Conservation (phyloP, 768 basidiomycete species). For the Boletus rufocinnamomeus region DNA sequence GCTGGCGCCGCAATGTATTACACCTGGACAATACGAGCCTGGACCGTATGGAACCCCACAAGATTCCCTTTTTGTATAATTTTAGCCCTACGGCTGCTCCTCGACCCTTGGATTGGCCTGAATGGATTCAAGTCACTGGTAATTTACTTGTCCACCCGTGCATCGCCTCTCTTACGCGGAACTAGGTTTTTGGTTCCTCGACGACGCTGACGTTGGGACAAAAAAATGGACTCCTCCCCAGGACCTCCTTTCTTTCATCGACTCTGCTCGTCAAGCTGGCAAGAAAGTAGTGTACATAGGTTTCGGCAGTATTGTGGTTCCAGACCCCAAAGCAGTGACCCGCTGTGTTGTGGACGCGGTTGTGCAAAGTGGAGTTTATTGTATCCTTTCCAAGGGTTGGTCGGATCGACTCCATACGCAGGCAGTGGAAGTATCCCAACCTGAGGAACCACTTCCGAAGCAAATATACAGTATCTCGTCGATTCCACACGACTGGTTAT, state of each 20-base stretch:
- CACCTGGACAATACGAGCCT: conserved; percentile 79
- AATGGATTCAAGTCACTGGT: conserved; percentile 97
- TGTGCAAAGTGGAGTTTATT: conserved; percentile 80
- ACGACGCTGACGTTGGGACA: conserved; percentile 85
- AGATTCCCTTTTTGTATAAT: conserved; percentile 97
- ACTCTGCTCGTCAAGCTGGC: conserved; percentile 65
- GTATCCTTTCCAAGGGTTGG: conserved; percentile 98
- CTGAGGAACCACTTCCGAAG: conserved; percentile 69
- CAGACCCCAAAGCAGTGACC: conserved; percentile 92
- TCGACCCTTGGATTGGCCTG: conserved; percentile 96
- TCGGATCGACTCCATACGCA: conserved; percentile 84
- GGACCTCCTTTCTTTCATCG: conserved; percentile 80
- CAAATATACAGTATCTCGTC: conserved; percentile 85
- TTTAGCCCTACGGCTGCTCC: conserved; percentile 92
- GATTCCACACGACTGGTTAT: conserved; percentile 95
- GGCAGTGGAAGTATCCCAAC: conserved; percentile 55
- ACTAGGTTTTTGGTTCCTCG: conserved; percentile 94
- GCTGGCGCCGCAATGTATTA: conserved; percentile 82
- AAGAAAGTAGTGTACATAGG: conserved; percentile 98
- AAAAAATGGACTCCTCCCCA: conserved; percentile 89
- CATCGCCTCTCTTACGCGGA: conserved; percentile 9
- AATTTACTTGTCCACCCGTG: conserved; percentile 15
- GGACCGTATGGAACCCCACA: conserved; percentile 96
- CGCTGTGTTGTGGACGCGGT: conserved; percentile 89
- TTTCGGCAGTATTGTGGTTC: conserved; percentile 96